Evolutionary conservation across 805 yeast species (phyloP), one percentile per base, ranked within the genome.

Genomic region (Zygotorulaspora chibaensis): DNA sequence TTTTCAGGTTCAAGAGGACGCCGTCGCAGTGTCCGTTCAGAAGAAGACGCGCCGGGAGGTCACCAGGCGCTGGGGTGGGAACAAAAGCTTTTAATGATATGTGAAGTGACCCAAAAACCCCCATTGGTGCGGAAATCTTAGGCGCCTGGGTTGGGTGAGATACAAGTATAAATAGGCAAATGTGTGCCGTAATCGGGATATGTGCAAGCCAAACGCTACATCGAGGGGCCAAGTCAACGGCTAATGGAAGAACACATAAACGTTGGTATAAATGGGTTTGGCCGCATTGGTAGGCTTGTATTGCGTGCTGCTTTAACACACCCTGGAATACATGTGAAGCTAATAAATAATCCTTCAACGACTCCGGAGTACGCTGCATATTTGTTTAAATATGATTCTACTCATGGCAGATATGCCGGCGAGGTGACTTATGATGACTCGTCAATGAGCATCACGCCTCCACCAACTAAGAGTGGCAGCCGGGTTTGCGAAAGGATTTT

Each of bases 361-460:
- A 80, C 81, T 53, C 78, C 93, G 51, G 95, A 87, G 59, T 87
- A 87, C 73, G 96, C 96, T 65, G 86, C 96, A 55, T 87, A 87
- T 80, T 81, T 87, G 88, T 87, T 87, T 86, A 88, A 87, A 78
- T 87, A 87, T 74, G 96, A 87, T 73, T 86, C 96, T 51, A 87
- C 95, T 57, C 96, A 87, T 77, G 95, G 96, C 65, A 76, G 74
- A 67, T 88, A 70, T 83, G 70, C 74, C 65, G 96, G 96, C 65
- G 80, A 74, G 51, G 95, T 87, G 47, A 65, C 65, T 29, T 65
- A 70, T 56, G 78, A 78, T 56, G 87, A 74, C 53, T 76, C 74
- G 61, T 61, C 70, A 65, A 70, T 87, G 52, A 69, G 83, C 70
- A 42, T 50, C 20, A 43, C 46, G 13, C 46, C 46, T 10, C 46